phyloP scores from a whole-genome alignment of 2,329 filamentous ascomycete species.

The Lecanicillium sp. region DNA sequence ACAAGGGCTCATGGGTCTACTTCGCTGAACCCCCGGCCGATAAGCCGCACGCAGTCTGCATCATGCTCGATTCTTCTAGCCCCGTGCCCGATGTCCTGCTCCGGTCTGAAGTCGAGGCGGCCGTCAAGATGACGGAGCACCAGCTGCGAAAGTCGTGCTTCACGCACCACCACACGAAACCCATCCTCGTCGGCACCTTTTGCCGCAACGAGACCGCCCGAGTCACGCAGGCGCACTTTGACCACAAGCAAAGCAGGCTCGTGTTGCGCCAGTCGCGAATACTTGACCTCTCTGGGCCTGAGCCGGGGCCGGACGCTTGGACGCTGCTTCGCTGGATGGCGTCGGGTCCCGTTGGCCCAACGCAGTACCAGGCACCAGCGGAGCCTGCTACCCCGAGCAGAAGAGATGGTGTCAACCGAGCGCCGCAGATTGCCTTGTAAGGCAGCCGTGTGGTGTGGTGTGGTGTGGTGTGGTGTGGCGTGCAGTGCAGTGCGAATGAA shows the following conservation, averaged over 20 bases:
- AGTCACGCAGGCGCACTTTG: slow-evolving; percentile 4
- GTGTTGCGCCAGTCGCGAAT: slow-evolving; percentile 5
- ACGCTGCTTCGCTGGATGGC: slow-evolving; percentile 6
- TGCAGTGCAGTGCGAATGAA: too few species aligned
- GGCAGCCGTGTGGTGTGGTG: too few species aligned
- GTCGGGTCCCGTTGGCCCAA: background rate
- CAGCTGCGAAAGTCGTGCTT: background rate
- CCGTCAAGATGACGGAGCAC: slow-evolving; percentile 12
- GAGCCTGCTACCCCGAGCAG: too few species aligned
- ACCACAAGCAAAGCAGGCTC: slow-evolving; percentile 3
- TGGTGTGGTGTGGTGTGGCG: too few species aligned
- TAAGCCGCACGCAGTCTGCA: background rate
- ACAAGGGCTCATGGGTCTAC: background rate
- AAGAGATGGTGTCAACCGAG: too few species aligned
- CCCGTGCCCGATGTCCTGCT: background rate
- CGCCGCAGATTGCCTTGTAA: too few species aligned
- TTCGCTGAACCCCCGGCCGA: background rate
- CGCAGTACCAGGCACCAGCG: too few species aligned
- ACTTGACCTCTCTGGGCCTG: background rate
- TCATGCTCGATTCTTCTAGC: background rate
- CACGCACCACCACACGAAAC: slow-evolving; percentile 5
- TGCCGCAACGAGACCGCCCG: background rate
- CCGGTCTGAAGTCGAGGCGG: background rate
- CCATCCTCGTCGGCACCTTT: background rate
- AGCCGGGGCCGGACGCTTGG: background rate